Base-by-base conservation (phyloP, 352 stramenopile species). In the Globisporangium solare region DNA sequence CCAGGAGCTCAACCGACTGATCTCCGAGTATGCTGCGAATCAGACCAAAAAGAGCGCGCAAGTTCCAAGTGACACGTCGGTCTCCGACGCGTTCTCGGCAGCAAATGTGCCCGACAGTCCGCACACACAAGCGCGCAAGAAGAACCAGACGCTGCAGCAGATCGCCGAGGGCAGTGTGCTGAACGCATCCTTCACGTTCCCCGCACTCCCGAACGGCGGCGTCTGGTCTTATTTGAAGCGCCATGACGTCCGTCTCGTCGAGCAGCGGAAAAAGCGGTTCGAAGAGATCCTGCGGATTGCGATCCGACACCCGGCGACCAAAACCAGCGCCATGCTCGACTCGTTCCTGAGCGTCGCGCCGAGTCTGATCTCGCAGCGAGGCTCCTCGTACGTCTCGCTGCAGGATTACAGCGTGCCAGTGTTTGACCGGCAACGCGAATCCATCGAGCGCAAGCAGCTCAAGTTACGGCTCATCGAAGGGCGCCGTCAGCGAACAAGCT, bases 181-280 rank as follows among this genome's bases (percentile, higher is more conserved):
- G n/a, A 57, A 57, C 20, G 22, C 68, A 71, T 60, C 74, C 57
- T 64, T 83, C 2, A 79, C 70, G 51, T 51, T 68, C 39, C 63
- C 63, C 46, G 52, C 74, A 7, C 63, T 94, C 21, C 84, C 84
- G 4, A 89, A 68, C 42, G 82, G 80, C 6, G 84, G 84, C 31
- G 76, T 94, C 22, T 92, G 82, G 82, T 87, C 78, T 11, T 92
- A 89, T 50, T 57, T 92, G 0, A 92, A 91, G 67, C 81, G 83
- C 21, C 82, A 94, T 46, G 84, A 94, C 55, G 71, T 87, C 22
- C 71, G 76, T 0, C 71, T 92, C 6, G 76, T 94, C 13, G 80
- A 94, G 54, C 79, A 90, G 64, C 82, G 84, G 49, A 89, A 91
- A 57, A 79, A 79, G 57, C 71, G 75, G 3, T 92, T 94, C 60